Base-by-base conservation (phyloP, 129 eudicot species). In the Tagetes patula region DNA sequence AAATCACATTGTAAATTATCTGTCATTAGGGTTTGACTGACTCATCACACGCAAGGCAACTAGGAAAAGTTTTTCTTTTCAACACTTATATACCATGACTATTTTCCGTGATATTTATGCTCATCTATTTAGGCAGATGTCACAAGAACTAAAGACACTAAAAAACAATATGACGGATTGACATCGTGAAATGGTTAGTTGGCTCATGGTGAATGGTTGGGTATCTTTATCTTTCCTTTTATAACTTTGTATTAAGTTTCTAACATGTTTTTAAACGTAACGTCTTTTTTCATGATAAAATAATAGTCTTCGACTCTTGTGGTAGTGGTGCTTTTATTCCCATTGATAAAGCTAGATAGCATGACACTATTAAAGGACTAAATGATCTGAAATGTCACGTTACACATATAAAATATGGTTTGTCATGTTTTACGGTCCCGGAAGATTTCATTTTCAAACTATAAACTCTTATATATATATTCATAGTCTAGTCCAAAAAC, bases 271-370 rank as follows among this genome's bases (percentile, higher is more conserved):
- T 27, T 56, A 56, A 56, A 1, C 38, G 38, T 30, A 8, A 56
- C 13, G 11, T 1, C 11, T 31, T 56, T 56, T 8, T 27, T 56
- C 9, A 20, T 30, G 41, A 67, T 8, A 27, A 30, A 10, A 47
- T 43, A 5, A 55, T 45, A 5, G 3, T 42, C 40, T 67, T 27
- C 39, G 40, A 67, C 41, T 42, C 53, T 45, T 27, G 2, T 45
- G 8, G n/a, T 32, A 69, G 61, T 69, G 59, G 9, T 33, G 36
- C 6, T 69, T 33, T 34, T 69, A 48, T 50, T 36, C 38, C 14
- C 3, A 12, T 34, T 69, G 46, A 69, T 69, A 33, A 69, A 69
- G 73, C 33, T 49, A 69, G 61, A 69, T 47, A 68, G 6, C 9
- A 36, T 68, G 59, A 14, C 43, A 68, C 31, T 33, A 68, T 47